Evolutionary conservation across 768 basidiomycete genomes (phyloP).

Genomic region (Tremella yokohamensis): DNA sequence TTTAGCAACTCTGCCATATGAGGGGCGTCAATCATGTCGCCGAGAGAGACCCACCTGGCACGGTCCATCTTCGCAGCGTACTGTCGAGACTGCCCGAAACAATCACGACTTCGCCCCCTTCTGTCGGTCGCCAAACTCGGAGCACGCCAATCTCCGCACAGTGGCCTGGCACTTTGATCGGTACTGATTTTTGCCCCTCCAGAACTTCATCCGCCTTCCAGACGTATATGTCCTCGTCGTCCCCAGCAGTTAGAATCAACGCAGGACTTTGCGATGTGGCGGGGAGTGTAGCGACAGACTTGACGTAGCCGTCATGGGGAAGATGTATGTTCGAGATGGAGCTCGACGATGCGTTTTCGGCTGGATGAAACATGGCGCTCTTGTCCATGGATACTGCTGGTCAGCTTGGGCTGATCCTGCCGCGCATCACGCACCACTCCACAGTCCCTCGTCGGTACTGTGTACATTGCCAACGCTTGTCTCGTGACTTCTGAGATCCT

Average conservation of each 20-base stretch:
- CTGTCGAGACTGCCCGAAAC: conserved; percentile 79
- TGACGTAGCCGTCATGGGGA: conserved; percentile 63
- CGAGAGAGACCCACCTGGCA: conserved; percentile 58
- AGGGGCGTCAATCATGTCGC: conserved; percentile 32
- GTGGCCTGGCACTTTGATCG: conserved; percentile 66
- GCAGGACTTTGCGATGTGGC: conserved; percentile 54
- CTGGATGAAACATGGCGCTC: conserved; percentile 63
- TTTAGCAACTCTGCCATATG: conserved; percentile 34
- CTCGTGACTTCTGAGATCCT: conserved; percentile 68
- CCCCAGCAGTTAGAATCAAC: conserved; percentile 71
- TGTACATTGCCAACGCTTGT: conserved; percentile 75
- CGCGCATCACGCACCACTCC: conserved; percentile 75
- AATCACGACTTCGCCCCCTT: conserved; percentile 64
- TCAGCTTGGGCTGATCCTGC: not conserved
- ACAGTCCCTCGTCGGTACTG: conserved; percentile 68
- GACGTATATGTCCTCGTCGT: conserved; percentile 73
- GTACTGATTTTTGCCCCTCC: conserved; percentile 46
- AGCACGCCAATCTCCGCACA: conserved; percentile 83
- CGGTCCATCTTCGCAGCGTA: conserved; percentile 79
- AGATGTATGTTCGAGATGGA: conserved; percentile 25
- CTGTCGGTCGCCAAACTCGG: conserved; percentile 59
- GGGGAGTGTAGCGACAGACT: conserved; percentile 62
- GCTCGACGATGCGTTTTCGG: conserved; percentile 16
- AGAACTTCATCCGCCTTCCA: conserved; percentile 71
- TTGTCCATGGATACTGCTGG: conserved; percentile 80